Evolutionary conservation across 2,329 filamentous ascomycete genomes (phyloP).

Genomic region (Colletotrichum euphorbiae): DNA sequence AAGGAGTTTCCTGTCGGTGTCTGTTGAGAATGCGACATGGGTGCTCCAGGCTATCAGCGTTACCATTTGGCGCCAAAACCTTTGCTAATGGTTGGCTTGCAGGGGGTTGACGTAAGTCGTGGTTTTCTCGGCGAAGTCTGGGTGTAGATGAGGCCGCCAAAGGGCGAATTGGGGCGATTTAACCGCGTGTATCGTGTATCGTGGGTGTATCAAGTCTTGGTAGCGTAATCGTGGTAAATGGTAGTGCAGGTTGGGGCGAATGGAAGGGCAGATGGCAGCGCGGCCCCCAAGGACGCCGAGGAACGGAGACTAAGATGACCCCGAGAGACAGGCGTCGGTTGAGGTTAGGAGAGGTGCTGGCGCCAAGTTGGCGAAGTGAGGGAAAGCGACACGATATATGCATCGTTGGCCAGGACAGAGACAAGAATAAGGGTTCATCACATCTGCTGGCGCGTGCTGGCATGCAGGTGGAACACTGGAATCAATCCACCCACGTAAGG

Average conservation of each 20-base stretch:
- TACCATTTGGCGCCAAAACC: neutral
- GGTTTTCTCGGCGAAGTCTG: neutral
- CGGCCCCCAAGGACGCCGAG: constrained; percentile 5
- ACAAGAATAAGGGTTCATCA: constrained; percentile 38
- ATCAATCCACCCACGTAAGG: constrained; percentile 33
- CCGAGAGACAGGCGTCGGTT: neutral
- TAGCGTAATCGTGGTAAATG: neutral
- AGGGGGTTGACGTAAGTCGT: constrained; percentile 25
- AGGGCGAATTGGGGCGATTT: constrained; percentile 25
- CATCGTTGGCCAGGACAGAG: constrained; percentile 14
- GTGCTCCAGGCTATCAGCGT: constrained; percentile 16
- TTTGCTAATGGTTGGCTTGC: no score
- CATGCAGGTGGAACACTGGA: constrained; percentile 38
- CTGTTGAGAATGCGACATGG: constrained; percentile 14
- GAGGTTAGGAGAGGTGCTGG: neutral
- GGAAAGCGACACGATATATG: neutral
- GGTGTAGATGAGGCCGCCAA: constrained; percentile 9
- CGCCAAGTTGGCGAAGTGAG: no score
- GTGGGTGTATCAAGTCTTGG: constrained; percentile 24
- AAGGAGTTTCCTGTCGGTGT: neutral
- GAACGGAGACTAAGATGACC: neutral
- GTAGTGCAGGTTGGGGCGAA: neutral
- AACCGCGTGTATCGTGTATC: constrained; percentile 26
- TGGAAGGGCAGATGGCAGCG: neutral
- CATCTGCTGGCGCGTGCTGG: constrained; percentile 38